Base-by-base conservation (phyloP, 495 filamentous ascomycete genomes). In the Physcia stellaris region DNA sequence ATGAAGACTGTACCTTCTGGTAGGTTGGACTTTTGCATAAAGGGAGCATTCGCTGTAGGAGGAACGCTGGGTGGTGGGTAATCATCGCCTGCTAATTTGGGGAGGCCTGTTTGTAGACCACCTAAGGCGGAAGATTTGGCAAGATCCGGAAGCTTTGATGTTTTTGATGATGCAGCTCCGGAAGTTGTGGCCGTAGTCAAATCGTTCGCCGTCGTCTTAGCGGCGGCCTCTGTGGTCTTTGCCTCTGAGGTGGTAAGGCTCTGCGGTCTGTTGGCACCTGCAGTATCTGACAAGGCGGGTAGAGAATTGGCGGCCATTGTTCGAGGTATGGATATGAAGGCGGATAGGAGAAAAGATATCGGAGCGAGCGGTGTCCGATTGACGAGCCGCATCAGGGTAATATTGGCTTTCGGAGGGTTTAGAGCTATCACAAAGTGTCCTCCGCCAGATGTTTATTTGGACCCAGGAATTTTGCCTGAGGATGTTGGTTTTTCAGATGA, bases 1-100 rank as follows among this genome's bases (percentile, higher is more conserved):
- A 98, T 98, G 64, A 98, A 98, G 23, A 98, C 78, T 18, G 90
- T 95, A 13, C 90, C 90, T 60, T 96, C 85, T 0, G 90, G 90
- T 6, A 86, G 69, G 31, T 66, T 79, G n/a, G 85, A 87, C 52
- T 80, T 79, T 51, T 92, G 83, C 86, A 98, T 94, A 55, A 84
- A 98, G 20, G 92, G 90, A 17, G 90, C 90, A 56, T 78, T 70
- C 9, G 73, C 66, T 2, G 83, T 94, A 9, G 85, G 79, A 3
- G 90, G 90, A 26, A 94, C 75, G 12, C 70, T 70, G 2, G 83
- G 63, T 4, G 74, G 55, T 6, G 80, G 76, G 45, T 73, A 74
- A 9, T 62, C 66, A 32, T 61, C 48, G 11, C 52, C 54, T 2
- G 52, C 39, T 15, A 60, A 40, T 18, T 51, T 60, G 15, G 60